phyloP scores from a whole-genome alignment of 495 filamentous ascomycete species.

The Thermochaetoides thermophila region DNA sequence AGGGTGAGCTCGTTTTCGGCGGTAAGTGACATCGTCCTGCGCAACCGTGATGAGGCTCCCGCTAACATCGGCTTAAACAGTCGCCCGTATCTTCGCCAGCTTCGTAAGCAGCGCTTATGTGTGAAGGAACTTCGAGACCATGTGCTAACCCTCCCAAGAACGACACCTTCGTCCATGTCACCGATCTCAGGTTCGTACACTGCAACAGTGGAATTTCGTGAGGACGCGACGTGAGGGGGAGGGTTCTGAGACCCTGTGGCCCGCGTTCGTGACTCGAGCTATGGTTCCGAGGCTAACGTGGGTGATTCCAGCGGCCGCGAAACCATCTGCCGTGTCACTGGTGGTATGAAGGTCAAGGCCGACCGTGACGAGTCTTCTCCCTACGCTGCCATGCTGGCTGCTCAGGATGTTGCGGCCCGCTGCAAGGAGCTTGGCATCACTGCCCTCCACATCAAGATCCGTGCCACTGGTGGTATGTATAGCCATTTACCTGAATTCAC shows the following conservation, averaged over 20 bases:
- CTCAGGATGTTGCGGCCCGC: slow-evolving; percentile 82
- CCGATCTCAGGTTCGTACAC: slow-evolving; percentile 82
- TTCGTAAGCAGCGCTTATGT: slow-evolving; percentile 11
- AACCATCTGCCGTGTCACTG: slow-evolving; percentile 98
- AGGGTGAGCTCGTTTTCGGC: slow-evolving; percentile 92
- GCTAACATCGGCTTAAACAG: slow-evolving; percentile 15
- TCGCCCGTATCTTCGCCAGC: slow-evolving; percentile 97
- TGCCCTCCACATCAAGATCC: slow-evolving; percentile 98
- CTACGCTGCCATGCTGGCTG: slow-evolving; percentile 99
- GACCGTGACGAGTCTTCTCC: slow-evolving; percentile 99
- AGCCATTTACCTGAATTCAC: too few relatives aligned
- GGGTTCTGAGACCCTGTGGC: slow-evolving; percentile 3
- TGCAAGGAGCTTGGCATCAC: slow-evolving; percentile 99
- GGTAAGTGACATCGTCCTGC: slow-evolving; percentile 7
- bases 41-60: neutral
- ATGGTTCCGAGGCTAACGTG: slow-evolving; percentile 44
- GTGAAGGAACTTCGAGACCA: neutral
- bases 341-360: slow-evolving; percentile 99
- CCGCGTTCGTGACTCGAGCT: slow-evolving; percentile 2
- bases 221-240: slow-evolving; percentile 2
- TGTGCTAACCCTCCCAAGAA: slow-evolving; percentile 6
- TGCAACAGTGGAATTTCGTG: slow-evolving; percentile 6
- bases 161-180: slow-evolving; percentile 80
- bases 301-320: slow-evolving; percentile 85
- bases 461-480: slow-evolving; percentile 81